These are phyloP conservation scores for Annulohypoxylon truncatum DNA, from an alignment of 2,329 filamentous ascomycete species.

Conservation along the genomic window DNA sequence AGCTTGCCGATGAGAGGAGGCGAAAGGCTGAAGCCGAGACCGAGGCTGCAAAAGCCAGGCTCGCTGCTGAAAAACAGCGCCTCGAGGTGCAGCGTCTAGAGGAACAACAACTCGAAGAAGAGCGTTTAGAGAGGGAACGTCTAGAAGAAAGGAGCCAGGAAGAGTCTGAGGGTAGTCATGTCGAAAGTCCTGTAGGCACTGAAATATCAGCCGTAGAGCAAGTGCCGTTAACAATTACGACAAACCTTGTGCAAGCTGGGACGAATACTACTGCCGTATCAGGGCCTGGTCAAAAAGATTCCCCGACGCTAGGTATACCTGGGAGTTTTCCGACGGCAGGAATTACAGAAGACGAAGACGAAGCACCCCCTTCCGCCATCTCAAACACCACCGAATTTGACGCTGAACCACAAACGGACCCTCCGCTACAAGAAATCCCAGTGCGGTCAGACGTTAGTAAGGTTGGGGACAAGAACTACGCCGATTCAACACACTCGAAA, in stretches of 20 bases:
- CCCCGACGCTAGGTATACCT: conserved; percentile 74
- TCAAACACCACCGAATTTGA: conserved; percentile 78
- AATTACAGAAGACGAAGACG: conserved; percentile 56
- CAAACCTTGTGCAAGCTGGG: conserved; percentile 29
- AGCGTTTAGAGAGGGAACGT: conserved; percentile 25
- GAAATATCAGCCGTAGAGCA: conserved; percentile 36
- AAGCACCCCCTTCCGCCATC: conserved; percentile 67
- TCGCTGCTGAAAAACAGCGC: conserved; percentile 13
- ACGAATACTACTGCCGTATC: conserved; percentile 25
- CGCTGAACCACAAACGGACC: conserved; percentile 74
- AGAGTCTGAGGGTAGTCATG: conserved; percentile 21
- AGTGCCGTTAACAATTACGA: conserved; percentile 40
- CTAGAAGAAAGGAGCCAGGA: conserved; percentile 28
- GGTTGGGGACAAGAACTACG: conserved; percentile 41
- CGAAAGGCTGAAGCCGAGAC: conserved; percentile 62
- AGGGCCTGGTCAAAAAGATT: conserved; percentile 58
- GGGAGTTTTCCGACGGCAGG: conserved; percentile 66
- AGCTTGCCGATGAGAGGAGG: conserved; percentile 65
- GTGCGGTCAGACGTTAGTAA: conserved; percentile 38
- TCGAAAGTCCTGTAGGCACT: conserved; percentile 29
- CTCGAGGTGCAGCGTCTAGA: neutral
- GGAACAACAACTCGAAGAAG: neutral
- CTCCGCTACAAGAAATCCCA: conserved; percentile 54
- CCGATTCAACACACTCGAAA: conserved; percentile 46
- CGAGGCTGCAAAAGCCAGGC: conserved; percentile 31